These are phyloP conservation scores for Excoecaria agallocha DNA, from an alignment of 345 rosid species.

Conservation along the genomic window DNA sequence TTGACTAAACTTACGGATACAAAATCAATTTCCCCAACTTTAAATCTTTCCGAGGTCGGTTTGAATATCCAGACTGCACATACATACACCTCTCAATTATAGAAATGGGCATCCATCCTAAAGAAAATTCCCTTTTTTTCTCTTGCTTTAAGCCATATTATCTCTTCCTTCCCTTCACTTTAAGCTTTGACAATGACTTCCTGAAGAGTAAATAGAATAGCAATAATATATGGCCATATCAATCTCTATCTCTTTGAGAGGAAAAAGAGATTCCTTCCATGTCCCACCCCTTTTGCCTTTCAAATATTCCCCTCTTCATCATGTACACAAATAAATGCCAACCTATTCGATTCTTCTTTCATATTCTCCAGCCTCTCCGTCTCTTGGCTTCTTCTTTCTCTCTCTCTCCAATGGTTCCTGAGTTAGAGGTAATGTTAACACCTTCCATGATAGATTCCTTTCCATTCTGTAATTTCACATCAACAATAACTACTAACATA, in stretches of 20 bases:
- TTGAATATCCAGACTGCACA: slow-evolving; percentile 28
- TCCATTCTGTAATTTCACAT: neutral
- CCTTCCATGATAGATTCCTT: neutral
- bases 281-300: slow-evolving; percentile 53
- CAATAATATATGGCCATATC: neutral
- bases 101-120: slow-evolving; percentile 19
- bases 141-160: slow-evolving; percentile 7
- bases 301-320: slow-evolving; percentile 44
- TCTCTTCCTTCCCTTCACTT: slow-evolving; percentile 12
- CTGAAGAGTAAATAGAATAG: slow-evolving; percentile 15
- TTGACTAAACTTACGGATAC: neutral
- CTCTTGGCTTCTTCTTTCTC: slow-evolving; percentile 23
- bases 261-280: slow-evolving; percentile 62
- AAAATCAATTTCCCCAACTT: slow-evolving; percentile 9
- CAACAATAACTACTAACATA: neutral
- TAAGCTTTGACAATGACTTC: slow-evolving; percentile 26
- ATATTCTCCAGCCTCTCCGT: slow-evolving; percentile 23
- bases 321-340: slow-evolving; percentile 37
- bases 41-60: slow-evolving; percentile 30
- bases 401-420: slow-evolving; percentile 41
- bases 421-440: slow-evolving; percentile 39
- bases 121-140: slow-evolving; percentile 37
- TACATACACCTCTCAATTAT: slow-evolving; percentile 9
- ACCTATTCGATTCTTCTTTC: slow-evolving; percentile 44
- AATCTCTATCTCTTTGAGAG: neutral